Evolutionary conservation across 2,329 filamentous ascomycete species (phyloP), one percentile per base, ranked within the genome.

Genomic region (Hypoxylon sp.): DNA sequence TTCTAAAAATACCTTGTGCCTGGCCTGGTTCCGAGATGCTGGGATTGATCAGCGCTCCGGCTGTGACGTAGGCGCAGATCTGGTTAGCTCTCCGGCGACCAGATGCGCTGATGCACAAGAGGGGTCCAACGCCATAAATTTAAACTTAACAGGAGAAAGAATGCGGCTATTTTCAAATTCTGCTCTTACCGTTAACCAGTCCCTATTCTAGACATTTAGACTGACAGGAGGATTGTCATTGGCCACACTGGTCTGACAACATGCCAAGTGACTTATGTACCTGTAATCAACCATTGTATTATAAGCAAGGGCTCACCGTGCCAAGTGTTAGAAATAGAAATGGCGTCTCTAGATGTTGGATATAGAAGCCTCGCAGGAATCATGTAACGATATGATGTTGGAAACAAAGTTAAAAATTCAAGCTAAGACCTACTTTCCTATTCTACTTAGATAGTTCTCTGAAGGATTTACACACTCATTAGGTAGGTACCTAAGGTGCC

Each of bases 1-100:
- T 67, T 55, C 64, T 67, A 67, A 67, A 67, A 67, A 67, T 63
- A 59, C 20, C 30, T 30, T 6, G 40, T 49, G 33, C 31, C 62
- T 60, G 5, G 7, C 51, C 40, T 68, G 48, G 56, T 31, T 14
- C 51, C 33, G 31, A 54, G 42, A 44, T 51, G 44, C 50, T 50
- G 49, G 48, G 40, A 53, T n/a, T 51, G 54, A 65, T 66, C 58
- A 22, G 42, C 53, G 40, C 53, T 7, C 37, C 40, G 17, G 31
- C 30, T 51, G 37, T 56, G 61, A 62, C 42, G 58, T 69, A 54
- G 33, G 25, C 46, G 53, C 37, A 63, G 66, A 63, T 66, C 66
- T 62, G 59, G 54, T 37, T 27, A 48, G 46, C 37, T 20, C 53
- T 40, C 58, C 58, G 60, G 57, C 13, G 51, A n/a, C 49, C 53